A percentile compares a stretch with the other conserved stretches of the same genome.
Evolutionary conservation across 2,329 filamentous ascomycete species (phyloP).

Genomic region (Aspergillus niger): DNA sequence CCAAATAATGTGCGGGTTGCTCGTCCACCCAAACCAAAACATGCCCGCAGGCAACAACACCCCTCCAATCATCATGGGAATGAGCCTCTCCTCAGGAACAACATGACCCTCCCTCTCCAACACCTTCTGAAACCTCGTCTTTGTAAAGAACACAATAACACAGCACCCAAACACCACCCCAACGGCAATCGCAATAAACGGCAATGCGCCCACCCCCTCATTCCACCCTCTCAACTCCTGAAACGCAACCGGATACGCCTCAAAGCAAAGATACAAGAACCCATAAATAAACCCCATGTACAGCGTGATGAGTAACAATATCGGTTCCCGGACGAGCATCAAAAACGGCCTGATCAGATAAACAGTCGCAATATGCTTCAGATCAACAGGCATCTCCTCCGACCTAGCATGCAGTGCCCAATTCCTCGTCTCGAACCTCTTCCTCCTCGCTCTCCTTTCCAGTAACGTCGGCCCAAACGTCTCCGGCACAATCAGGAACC

Average conservation of each 20-base stretch:
- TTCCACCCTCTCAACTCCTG: constrained; percentile 46
- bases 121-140: constrained; percentile 33
- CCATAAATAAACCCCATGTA: constrained; percentile 41
- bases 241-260: constrained; percentile 42
- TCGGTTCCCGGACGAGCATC: constrained; percentile 51
- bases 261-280: constrained; percentile 35
- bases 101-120: constrained; percentile 20
- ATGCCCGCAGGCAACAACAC: constrained; percentile 48
- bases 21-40: constrained; percentile 56
- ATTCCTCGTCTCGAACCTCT: constrained; percentile 52
- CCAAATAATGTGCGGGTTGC: constrained; percentile 46
- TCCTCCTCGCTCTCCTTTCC: constrained; percentile 48
- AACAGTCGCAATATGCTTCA: constrained; percentile 38
- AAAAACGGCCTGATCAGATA: constrained; percentile 45
- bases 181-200: constrained; percentile 49
- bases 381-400: constrained; percentile 42
- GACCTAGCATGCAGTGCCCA: constrained; percentile 48
- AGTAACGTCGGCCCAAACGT: constrained; percentile 54
- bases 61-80: constrained; percentile 50
- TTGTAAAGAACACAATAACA: constrained; percentile 35
- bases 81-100: constrained; percentile 41
- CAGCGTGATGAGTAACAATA: constrained; percentile 48
- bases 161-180: constrained; percentile 42
- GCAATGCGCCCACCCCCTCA: constrained; percentile 46
- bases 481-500: constrained; percentile 53